phyloP scores from a whole-genome alignment of 2,329 filamentous ascomycete genomes.

The Fusarium subglutinans region DNA sequence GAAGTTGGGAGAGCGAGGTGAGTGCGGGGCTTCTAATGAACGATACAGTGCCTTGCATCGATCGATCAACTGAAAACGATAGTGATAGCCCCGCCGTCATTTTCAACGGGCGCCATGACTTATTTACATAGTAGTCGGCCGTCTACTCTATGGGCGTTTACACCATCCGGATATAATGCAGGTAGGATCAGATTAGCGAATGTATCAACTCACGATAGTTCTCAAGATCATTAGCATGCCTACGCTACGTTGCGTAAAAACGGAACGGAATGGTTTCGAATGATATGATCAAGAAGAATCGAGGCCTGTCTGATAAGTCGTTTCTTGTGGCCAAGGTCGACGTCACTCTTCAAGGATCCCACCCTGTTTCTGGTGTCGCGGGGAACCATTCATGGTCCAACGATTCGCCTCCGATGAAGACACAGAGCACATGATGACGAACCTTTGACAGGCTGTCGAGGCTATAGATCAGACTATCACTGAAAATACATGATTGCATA shows the following conservation, averaged over 20 bases:
- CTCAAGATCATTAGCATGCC: background rate
- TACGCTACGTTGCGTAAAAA: background rate
- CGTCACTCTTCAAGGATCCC: slow-evolving; percentile 39
- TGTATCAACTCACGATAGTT: background rate
- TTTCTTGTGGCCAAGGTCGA: slow-evolving; percentile 24
- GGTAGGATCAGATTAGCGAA: background rate
- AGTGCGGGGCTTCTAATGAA: background rate
- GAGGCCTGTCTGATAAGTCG: slow-evolving; percentile 4
- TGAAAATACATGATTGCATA: background rate
- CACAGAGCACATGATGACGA: slow-evolving; percentile 40
- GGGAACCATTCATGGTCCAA: slow-evolving; percentile 33
- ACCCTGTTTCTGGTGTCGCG: slow-evolving; percentile 38
- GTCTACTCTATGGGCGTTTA: background rate
- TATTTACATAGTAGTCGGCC: too few relatives aligned
- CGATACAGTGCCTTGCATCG: background rate
- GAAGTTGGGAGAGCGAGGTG: background rate
- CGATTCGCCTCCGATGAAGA: slow-evolving; percentile 25
- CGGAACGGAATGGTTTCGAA: background rate
- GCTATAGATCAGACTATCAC: background rate
- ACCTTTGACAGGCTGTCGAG: slow-evolving; percentile 1
- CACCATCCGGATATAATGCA: background rate
- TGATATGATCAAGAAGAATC: background rate
- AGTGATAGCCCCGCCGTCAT: background rate
- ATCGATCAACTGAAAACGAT: background rate
- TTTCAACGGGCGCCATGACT: slow-evolving; percentile 1